These are phyloP conservation scores for Sarcodon aspratus DNA, from an alignment of 768 basidiomycete genomes.

Conservation along the genomic window DNA sequence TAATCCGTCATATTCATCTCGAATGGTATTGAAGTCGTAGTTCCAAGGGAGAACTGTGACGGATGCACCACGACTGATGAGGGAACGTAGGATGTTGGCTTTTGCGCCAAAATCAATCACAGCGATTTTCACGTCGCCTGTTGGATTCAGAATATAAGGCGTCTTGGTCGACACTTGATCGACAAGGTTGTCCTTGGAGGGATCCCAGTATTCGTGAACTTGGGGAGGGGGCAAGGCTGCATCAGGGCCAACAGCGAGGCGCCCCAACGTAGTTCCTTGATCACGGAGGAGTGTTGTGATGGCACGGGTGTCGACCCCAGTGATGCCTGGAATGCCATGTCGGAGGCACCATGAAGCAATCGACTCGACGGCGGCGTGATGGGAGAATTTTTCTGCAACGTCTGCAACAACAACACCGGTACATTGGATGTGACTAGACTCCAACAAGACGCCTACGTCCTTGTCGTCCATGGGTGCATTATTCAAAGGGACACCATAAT, in stretches of 20 bases:
- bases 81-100: conserved; percentile 90
- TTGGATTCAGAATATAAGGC: conserved; percentile 78
- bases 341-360: conserved; percentile 90
- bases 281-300: conserved; percentile 90
- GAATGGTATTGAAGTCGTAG: conserved; percentile 86
- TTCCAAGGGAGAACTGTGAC: conserved; percentile 98
- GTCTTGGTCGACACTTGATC: conserved; percentile 83
- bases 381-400: conserved; percentile 90
- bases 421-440: conserved; percentile 85
- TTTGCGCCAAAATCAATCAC: conserved; percentile 97
- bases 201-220: conserved; percentile 83
- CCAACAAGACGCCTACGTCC: conserved; percentile 82
- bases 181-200: conserved; percentile 84
- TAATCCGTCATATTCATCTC: conserved; percentile 87
- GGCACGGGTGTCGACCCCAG: conserved; percentile 95
- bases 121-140: conserved; percentile 84
- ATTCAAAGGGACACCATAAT: conserved; percentile 93
- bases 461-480: conserved; percentile 54
- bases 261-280: conserved; percentile 93
- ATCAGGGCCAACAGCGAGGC: conserved; percentile 75
- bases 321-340: conserved; percentile 83
- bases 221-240: conserved; percentile 46
- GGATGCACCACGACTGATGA: conserved; percentile 82
- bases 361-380: conserved; percentile 89
- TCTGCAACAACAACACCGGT: conserved; percentile 89